phyloP scores from a whole-genome alignment of 1,284 basidiomycete genomes.

The Moniliophthora roreri region DNA sequence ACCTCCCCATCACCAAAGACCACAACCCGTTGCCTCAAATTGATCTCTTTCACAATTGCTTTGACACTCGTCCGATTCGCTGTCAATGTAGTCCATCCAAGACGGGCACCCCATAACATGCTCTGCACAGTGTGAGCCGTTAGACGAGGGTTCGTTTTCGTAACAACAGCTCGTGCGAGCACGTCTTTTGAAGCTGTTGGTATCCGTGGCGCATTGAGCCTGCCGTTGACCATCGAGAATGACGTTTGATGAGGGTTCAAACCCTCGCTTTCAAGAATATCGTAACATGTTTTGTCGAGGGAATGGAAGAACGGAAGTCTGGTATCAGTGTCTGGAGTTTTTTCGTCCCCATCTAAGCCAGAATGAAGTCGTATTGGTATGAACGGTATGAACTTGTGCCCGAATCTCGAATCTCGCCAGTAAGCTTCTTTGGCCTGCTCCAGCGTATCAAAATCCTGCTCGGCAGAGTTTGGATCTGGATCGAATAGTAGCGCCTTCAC shows the following conservation, averaged over 20 bases:
- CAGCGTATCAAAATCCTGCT: constrained; percentile 8
- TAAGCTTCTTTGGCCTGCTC: constrained; percentile 42
- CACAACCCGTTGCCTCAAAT: constrained; percentile 16
- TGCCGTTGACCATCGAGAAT: background rate
- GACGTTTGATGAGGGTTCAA: constrained; percentile 1
- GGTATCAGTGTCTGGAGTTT: background rate
- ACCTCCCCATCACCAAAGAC: constrained; percentile 21
- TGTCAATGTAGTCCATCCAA: constrained; percentile 80
- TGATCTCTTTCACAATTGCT: constrained; percentile 65
- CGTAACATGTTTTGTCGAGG: constrained; percentile 14
- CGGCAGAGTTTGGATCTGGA: background rate
- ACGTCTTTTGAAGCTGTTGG: background rate
- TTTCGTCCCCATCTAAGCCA: background rate
- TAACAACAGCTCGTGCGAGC: constrained; percentile 47
- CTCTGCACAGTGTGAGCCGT: constrained; percentile 72
- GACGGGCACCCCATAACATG: constrained; percentile 63
- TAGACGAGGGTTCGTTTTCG: constrained; percentile 54
- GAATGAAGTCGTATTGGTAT: constrained; percentile 55
- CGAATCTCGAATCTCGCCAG: constrained; percentile 67
- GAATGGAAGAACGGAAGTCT: constrained; percentile 13
- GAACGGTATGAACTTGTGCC: constrained; percentile 47
- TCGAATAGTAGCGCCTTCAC: constrained; percentile 54
- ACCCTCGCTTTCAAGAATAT: constrained; percentile 14
- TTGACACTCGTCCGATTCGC: constrained; percentile 78
- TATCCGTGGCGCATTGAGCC: background rate